Evolutionary conservation across 306 rosid species (phyloP), one percentile per base, ranked within the genome.

Genomic region (Vicia sativa): DNA sequence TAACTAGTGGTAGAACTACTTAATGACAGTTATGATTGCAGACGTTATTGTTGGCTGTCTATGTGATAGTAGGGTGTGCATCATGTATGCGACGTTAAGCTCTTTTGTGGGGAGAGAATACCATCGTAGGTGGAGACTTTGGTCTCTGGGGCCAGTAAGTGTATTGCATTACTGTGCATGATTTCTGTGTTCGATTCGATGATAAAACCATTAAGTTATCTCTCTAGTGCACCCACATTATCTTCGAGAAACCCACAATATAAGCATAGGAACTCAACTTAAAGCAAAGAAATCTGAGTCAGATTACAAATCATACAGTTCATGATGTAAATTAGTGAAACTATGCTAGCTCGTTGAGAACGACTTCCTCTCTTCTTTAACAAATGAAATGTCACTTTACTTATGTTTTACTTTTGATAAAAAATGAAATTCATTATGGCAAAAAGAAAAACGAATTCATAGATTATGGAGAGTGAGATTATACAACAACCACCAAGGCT

Each of bases 121-220:
- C 56, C 4, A 18, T 50, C 29, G 29, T 50, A 50, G 29, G n/a
- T n/a, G n/a, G 56, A 50, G 56, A 50, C 56, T 50, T 50, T 9
- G 55, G 29, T 18, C 56, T 49, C 56, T 9, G 28, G 56, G 56
- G 2, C 9, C 13, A 49, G 26, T 25, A 49, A 49, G 28, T 49
- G 29, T 50, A 50, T 34, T 34, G 38, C 38, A 34, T 9, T 19
- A 50, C 28, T 49, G 5, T 18, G 55, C 10, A 25, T 49, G 28
- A 18, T 49, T 18, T 18, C 13, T 18, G 7, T 19, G 56, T 3
- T 18, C 12, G 5, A 18, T 3, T 8, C 25, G 2, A 8, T 19
- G 21, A 50, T 50, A 50, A 18, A 6, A 50, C 23, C 4, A 50
- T 50, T 18, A 4, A 18, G 26, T 16, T 50, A 19, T 50, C 56